Conservation (phyloP, 495 filamentous ascomycete species). For the Jackrogersella minutella region DNA sequence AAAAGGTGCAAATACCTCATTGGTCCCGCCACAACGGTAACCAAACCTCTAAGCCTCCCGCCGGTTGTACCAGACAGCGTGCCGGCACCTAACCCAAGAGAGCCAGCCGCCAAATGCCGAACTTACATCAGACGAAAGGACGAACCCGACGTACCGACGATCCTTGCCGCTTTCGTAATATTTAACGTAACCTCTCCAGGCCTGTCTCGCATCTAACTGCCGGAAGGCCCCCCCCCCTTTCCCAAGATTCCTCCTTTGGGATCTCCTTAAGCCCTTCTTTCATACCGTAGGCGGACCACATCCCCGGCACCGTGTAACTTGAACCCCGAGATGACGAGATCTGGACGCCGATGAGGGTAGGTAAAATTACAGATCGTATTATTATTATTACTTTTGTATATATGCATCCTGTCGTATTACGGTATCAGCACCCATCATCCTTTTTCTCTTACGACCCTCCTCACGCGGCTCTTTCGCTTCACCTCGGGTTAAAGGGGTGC, state of each 20-base stretch:
- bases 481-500: background rate
- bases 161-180: slow-evolving; percentile 22
- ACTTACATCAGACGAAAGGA: slow-evolving; percentile 30
- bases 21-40: slow-evolving; percentile 40
- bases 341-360: slow-evolving; percentile 18
- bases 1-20: slow-evolving; percentile 8
- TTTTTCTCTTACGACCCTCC: background rate
- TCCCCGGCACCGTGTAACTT: slow-evolving; percentile 29
- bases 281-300: slow-evolving; percentile 7
- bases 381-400: background rate
- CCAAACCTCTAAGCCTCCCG: slow-evolving; percentile 20
- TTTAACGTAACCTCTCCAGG: slow-evolving; percentile 24
- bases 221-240: slow-evolving; percentile 3
- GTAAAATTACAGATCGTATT: slow-evolving; percentile 1
- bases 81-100: slow-evolving; percentile 30
- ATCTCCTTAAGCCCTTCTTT: background rate
- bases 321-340: slow-evolving; percentile 41
- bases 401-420: slow-evolving; percentile 3
- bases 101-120: slow-evolving; percentile 23
- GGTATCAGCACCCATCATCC: slow-evolving; percentile 14
- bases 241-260: background rate
- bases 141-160: slow-evolving; percentile 13
- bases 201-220: slow-evolving; percentile 40
- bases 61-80: slow-evolving; percentile 25
- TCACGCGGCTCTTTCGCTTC: background rate